These are phyloP conservation scores for Aspergillus sp. DNA, from an alignment of 2,329 filamentous ascomycete species.

Conservation along the genomic window DNA sequence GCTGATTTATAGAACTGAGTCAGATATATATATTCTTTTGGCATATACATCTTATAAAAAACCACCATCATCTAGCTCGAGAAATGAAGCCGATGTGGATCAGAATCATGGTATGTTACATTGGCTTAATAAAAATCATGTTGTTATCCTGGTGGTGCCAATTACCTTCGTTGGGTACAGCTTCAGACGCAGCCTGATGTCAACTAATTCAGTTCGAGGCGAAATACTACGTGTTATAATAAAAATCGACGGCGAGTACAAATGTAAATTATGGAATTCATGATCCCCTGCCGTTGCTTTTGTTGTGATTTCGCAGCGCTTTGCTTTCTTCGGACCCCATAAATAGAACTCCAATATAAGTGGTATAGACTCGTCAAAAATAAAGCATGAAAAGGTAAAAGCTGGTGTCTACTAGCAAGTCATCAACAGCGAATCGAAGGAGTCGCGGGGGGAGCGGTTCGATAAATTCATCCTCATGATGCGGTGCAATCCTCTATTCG, in stretches of 20 bases:
- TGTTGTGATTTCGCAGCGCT: constrained; percentile 5
- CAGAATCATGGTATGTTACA: neutral
- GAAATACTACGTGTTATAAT: constrained; percentile 12
- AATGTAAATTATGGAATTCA: constrained; percentile 3
- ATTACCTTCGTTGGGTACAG: neutral
- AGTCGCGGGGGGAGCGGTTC: constrained; percentile 8
- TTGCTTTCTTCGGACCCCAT: constrained; percentile 10
- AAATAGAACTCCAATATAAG: constrained; percentile 21
- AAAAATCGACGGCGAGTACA: neutral
- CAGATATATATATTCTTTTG: no score
- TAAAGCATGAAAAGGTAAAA: constrained; percentile 33
- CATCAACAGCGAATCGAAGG: constrained; percentile 28
- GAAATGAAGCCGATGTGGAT: no score
- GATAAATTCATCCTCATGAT: constrained; percentile 8
- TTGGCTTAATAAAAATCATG: neutral
- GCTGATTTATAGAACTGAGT: no score
- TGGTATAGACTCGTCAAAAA: constrained; percentile 31
- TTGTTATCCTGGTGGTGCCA: neutral
- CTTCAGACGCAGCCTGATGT: constrained; percentile 5
- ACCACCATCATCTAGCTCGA: no score
- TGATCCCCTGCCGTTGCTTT: constrained; percentile 8
- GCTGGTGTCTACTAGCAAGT: constrained; percentile 28
- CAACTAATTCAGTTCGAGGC: constrained; percentile 1
- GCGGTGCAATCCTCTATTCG: constrained; percentile 15
- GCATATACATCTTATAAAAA: no score